A percentile compares a stretch with the other conserved stretches of the same genome.
These are phyloP conservation scores for Zoysia matrella DNA, from an alignment of 202 grass and related monocot genomes.

Conservation along the genomic window DNA sequence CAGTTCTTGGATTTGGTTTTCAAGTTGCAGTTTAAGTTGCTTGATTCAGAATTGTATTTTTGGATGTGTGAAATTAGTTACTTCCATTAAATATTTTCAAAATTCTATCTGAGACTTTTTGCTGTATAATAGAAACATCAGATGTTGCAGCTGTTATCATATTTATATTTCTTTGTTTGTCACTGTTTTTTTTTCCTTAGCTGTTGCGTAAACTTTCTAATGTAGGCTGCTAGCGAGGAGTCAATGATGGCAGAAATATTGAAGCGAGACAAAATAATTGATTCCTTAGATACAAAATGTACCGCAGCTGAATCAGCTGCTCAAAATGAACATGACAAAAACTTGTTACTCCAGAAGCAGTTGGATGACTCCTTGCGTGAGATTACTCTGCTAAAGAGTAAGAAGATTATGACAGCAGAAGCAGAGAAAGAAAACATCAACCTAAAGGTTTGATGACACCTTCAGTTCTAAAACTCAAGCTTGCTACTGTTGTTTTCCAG, in stretches of 20 bases:
- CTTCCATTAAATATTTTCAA: background rate
- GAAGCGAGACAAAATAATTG: conserved; percentile 78
- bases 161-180: conserved; percentile 28
- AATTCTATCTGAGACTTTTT: background rate
- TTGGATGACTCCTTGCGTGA: conserved; percentile 70
- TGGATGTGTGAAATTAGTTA: background rate
- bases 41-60: background rate
- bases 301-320: conserved; percentile 59
- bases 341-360: conserved; percentile 59
- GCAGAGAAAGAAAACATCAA: conserved; percentile 70
- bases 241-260: conserved; percentile 73
- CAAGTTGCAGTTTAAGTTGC: background rate
- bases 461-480: conserved; percentile 6
- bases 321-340: conserved; percentile 69
- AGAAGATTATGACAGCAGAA: conserved; percentile 60
- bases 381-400: conserved; percentile 60
- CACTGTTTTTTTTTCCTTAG: background rate
- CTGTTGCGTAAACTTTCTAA: conserved; percentile 32
- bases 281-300: conserved; percentile 59
- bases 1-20: background rate
- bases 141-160: background rate
- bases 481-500: background rate
- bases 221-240: conserved; percentile 76
- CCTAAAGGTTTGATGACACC: conserved; percentile 68
- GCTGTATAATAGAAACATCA: conserved; percentile 5